Base-by-base conservation (phyloP, 345 rosid species). In the Fremontodendron californicum region DNA sequence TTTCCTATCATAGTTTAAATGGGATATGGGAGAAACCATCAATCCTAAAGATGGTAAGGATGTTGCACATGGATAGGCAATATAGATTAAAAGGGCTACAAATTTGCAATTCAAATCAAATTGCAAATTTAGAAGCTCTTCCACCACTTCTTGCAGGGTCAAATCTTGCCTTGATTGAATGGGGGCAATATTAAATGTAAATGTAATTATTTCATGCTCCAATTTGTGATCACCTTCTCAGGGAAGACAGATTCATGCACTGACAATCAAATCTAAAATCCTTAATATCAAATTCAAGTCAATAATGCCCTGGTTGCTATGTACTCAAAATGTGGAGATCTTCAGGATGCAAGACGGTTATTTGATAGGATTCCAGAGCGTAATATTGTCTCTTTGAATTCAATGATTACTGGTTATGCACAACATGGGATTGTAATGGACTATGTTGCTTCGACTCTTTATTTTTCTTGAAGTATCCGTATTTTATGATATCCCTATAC, bases 331-430 rank as follows among this genome's bases (percentile, higher is more conserved):
- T 91, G 88, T 21, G 96, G 97, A 16, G 90, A 81, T 79, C 87
- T 94, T 58, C 71, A 66, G 52, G 97, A 88, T 72, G 92, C 94
- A 18, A 89, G 93, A 77, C 45, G 58, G 42, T 68, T 91, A 62
- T 91, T 91, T 84, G 90, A 94, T 78, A 82, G 84, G 79, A 92
- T 94, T 97, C 84, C 82, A 0, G 89, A 89, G 78, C 88, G 79
- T 62, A 92, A 91, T 81, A 49, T 78, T 0, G 96, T 92, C 15
- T 87, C 97, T 5, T 85, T 84, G 58, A 92, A 91, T 76, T 89
- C 94, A 48, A 90, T 92, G 86, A 90, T 92, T 82, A 90, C 90
- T 73, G 93, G 91, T 46, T 89, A 90, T 81, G 96, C 94, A 9
- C 93, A 89, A 70, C 92, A 92, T 52, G 98, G 96, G 23, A 43